Base-by-base conservation (phyloP, 768 basidiomycete genomes). In the Daedaleopsis sinensis region DNA sequence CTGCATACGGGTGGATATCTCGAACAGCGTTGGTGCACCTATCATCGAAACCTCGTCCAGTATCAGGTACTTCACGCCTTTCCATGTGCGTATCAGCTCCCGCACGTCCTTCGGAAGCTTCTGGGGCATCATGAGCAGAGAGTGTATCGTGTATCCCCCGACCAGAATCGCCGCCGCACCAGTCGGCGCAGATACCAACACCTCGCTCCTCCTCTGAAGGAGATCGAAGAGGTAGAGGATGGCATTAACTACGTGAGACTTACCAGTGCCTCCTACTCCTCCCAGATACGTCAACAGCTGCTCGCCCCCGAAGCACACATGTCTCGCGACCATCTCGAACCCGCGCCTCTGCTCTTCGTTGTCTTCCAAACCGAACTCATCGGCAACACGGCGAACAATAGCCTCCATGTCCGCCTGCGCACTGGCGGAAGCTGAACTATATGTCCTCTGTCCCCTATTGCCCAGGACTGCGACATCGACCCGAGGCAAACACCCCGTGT, bases 221-320 rank as follows among this genome's bases (percentile, higher is more conserved):
- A 21, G 19, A 3, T 44, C 43, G 23, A 73, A 71, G 1, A 75
- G 51, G 0, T 7, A 3, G 0, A 66, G 57, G 5, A 76, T 59
- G 1, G 69, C 53, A 12, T 65, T 59, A 0, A 75, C 65, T 1
- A 74, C 62, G 56, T 73, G 69, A 0, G 68, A 72, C 57, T 74
- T 76, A 0, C 73, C 72, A 0, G 74, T 74, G 10, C 73, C 73
- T 0, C 73, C 73, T 1, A 70, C 67, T 0, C 71, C 73, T 0
- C 70, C 63, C 1, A 76, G 61, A n/a, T 72, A 67, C 69, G 74
- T 70, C 6, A 66, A 38, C 10, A 74, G 35, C 39, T 72, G 71
- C 3, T 52, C 44, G 3, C 35, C 46, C 6, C 55, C 55, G 21
- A 27, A 9, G 11, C 15, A 18, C 3, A 56, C 18, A 21, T n/a